Evolutionary conservation across 108 stramenopile species (phyloP), one percentile per base, ranked within the genome.

Genomic region (Nitzschia sp.): DNA sequence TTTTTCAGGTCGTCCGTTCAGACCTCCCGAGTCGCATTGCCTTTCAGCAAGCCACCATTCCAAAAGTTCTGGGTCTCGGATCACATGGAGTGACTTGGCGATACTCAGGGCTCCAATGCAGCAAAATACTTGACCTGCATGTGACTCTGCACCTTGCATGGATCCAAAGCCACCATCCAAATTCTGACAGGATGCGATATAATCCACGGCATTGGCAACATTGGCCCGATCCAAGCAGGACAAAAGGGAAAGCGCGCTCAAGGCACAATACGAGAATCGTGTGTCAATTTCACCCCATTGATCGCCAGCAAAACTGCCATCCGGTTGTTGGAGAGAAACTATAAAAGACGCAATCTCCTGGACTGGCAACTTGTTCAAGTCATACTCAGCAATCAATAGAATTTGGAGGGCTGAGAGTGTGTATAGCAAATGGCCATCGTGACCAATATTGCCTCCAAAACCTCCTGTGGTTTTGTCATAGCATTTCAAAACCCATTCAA

Each of bases 11-110:
- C 98, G 76, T 6, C 98, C 98, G 76, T 99, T 99, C 34, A 93
- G 63, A 8, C 91, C 91, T 42, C 99, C 99, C n/a, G 88, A 88
- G 74, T 98, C 99, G 67, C 96, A 97, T 73, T 99, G 99, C 41
- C 99, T 73, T 78, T 98, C 99, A n/a, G 94, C 82, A n/a, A 99
- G 74, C 99, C 99, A 99, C 97, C 98, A 98, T 10, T 87, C 86
- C n/a, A 99, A 78, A 26, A 92, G 66, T 60, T 96, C 95, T 20
- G 80, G 78, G 65, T 82, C 78, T 14, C 67, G 52, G 19, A 73
- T 68, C 41, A 84, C 67, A 64, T 82, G 79, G 37, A 98, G 73
- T 34, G 86, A 82, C 24, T 83, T 71, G 14, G 95, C 96, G 58
- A 99, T 98, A n/a, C 90, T 82, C 1, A 99, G 73, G 19, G 99